Percentiles rank a stretch among this genome's conserved stretches.
These are phyloP conservation scores for Aphelidium insulamus DNA, from an alignment of 371 early-diverging fungal species.

Conservation along the genomic window DNA sequence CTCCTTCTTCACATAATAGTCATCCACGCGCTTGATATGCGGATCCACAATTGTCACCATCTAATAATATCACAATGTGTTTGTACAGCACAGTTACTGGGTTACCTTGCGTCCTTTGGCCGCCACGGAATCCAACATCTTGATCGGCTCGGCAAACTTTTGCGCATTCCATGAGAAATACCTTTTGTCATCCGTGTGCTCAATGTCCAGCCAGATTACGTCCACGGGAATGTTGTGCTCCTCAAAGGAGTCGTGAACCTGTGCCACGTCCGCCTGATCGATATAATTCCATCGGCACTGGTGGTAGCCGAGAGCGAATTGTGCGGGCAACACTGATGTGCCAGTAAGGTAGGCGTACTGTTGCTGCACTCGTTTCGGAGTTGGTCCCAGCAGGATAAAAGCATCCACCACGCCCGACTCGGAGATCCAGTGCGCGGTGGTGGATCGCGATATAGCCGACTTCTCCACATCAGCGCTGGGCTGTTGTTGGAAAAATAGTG, in stretches of 20 bases:
- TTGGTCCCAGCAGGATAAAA: conserved; percentile 68
- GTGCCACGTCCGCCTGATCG: conserved; percentile 52
- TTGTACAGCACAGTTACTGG: not conserved
- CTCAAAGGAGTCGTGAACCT: conserved; percentile 61
- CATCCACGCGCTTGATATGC: conserved; percentile 69
- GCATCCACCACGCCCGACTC: conserved; percentile 80
- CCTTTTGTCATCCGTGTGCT: conserved; percentile 71
- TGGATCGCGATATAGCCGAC: conserved; percentile 10
- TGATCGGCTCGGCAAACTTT: conserved; percentile 70
- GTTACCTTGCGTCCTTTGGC: conserved; percentile 48
- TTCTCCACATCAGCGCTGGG: conserved; percentile 11
- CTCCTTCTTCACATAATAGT: conserved; percentile 51
- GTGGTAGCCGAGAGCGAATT: conserved; percentile 78
- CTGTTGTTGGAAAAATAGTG: conserved; percentile 4
- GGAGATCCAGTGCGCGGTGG: conserved; percentile 76
- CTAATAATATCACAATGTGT: conserved; percentile 7
- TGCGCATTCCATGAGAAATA: conserved; percentile 73
- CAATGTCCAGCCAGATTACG: conserved; percentile 87
- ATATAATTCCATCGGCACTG: conserved; percentile 88
- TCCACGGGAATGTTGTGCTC: conserved; percentile 68
- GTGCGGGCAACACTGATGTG: conserved; percentile 57
- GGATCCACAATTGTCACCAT: conserved; percentile 92
- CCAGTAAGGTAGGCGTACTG: conserved; percentile 61
- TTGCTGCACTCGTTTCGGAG: conserved; percentile 37
- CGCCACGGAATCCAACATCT: conserved; percentile 55